Conservation (phyloP, 495 filamentous ascomycete species). For the Talaromyces stipitatus region DNA sequence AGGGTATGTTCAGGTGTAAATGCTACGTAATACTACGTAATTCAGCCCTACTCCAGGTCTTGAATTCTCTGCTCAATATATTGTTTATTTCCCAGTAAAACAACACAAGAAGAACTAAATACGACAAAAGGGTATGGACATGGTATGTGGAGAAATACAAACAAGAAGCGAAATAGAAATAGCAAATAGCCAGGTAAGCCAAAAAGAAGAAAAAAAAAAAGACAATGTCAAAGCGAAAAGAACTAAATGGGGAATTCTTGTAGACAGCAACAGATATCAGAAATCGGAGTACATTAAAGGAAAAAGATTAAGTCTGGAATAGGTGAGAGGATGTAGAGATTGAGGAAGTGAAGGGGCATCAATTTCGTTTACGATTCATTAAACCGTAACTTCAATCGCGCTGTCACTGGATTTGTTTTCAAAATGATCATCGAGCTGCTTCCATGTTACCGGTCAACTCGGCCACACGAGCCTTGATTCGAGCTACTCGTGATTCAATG, state of each 20-base stretch:
- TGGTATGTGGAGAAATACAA: neutral
- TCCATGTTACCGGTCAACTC: constrained; percentile 86
- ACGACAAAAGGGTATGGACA: neutral
- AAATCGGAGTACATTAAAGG: neutral
- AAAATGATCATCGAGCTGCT: constrained; percentile 12
- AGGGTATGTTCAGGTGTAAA: neutral
- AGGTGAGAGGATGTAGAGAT: neutral
- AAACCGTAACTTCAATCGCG: neutral
- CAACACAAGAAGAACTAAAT: neutral
- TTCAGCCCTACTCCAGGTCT: neutral
- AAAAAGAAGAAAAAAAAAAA: neutral
- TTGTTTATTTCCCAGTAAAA: neutral
- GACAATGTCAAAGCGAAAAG: neutral
- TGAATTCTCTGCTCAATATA: too few species aligned
- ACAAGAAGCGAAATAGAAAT: neutral
- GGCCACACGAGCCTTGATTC: constrained; percentile 95
- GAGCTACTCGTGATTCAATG: constrained; percentile 91
- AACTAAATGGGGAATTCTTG: constrained; percentile 1
- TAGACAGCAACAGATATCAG: neutral
- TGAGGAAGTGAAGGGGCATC: neutral
- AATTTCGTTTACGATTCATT: neutral
- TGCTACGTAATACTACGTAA: too few species aligned
- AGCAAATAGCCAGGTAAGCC: too few species aligned
- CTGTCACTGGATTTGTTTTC: neutral
- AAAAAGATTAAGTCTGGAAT: neutral